Base-by-base conservation (phyloP, 495 filamentous ascomycete genomes). In the Tuber calosporum region DNA sequence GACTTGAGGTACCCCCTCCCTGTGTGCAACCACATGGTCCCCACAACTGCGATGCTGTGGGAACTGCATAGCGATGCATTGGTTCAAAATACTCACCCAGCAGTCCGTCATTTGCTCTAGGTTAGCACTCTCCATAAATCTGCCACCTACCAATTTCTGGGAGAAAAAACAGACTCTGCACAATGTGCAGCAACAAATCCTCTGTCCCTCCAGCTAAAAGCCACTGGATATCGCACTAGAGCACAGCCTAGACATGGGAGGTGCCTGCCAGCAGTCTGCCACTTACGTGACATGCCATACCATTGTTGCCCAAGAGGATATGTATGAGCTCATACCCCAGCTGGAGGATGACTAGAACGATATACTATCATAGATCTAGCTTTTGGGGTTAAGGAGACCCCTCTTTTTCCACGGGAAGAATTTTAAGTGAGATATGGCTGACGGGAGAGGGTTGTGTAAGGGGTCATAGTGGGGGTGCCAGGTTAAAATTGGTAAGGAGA, bases 201-300 rank as follows among this genome's bases (percentile, higher is more conserved):
- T n/a, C n/a, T n/a, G n/a, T n/a, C n/a, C n/a, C n/a, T n/a, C n/a
- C n/a, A n/a, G n/a, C n/a, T n/a, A n/a, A n/a, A n/a, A n/a, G n/a
- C 37, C 98, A 70, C 85, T 99, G 45, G 93, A 97, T 77, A 95
- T 99, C 78, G 95, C 95, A 26, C 94, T 97, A 83, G 91, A 90
- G 42, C 88, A 98, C 83, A 94, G 98, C 80, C 83, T 99, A 17
- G 95, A 99, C 83, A 97, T 98, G 94, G 95, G 98, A 85, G 89
- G 94, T 67, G 95, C 95, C 11, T 98, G 95, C 80, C 95, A 94
- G 45, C 95, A 95, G 30, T 96, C 92, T 9, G 97, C 95, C 79
- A 94, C 95, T 76, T 99, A 95, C 82, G 96, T 92, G 74, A 99
- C 95, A 1, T 99, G 95, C 85, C 95, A 99, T 84, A 90, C 97